A percentile compares a stretch with the other conserved stretches of the same genome.
Conservation (phyloP, 805 yeast genomes). For the Pichia pseudocactophila region DNA sequence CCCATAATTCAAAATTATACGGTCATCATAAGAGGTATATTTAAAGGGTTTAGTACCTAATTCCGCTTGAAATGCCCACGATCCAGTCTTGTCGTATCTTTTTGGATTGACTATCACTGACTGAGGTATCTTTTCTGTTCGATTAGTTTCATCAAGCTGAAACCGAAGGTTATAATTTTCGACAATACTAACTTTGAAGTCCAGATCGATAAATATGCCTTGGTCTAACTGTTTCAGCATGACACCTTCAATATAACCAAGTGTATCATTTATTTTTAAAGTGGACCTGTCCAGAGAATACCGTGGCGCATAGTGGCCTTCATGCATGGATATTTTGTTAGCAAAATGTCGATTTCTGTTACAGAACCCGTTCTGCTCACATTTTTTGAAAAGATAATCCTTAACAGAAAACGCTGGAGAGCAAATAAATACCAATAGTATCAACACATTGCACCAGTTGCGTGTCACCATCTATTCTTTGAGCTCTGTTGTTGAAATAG, state of each 20-base stretch:
- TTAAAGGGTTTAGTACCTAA: conserved; percentile 15
- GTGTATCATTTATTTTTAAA: conserved; percentile 21
- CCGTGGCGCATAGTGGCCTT: conserved; percentile 25
- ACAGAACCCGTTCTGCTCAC: conserved; percentile 80
- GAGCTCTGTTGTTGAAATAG: too few species aligned
- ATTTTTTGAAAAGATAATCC: conserved; percentile 61
- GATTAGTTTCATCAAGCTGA: conserved; percentile 53
- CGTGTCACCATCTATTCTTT: too few species aligned
- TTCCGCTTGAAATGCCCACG: conserved; percentile 43
- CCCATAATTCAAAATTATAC: conserved; percentile 29
- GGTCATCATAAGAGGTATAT: conserved; percentile 18
- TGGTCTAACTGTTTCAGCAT: conserved; percentile 38
- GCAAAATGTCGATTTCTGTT: conserved; percentile 67
- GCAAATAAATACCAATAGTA: neutral
- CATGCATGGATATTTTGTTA: conserved; percentile 23
- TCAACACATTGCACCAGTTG: neutral
- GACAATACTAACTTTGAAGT: conserved; percentile 49
- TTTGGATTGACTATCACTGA: conserved; percentile 23
- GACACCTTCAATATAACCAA: conserved; percentile 34
- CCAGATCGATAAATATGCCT: conserved; percentile 37
- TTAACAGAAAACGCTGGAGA: conserved; percentile 36
- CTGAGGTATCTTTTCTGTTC: conserved; percentile 14
- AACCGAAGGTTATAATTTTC: conserved; percentile 53
- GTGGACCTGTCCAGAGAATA: conserved; percentile 34
- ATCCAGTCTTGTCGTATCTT: conserved; percentile 52